Evolutionary conservation across 768 basidiomycete species (phyloP).

Genomic region (Pleurotus salmoneostramineus): DNA sequence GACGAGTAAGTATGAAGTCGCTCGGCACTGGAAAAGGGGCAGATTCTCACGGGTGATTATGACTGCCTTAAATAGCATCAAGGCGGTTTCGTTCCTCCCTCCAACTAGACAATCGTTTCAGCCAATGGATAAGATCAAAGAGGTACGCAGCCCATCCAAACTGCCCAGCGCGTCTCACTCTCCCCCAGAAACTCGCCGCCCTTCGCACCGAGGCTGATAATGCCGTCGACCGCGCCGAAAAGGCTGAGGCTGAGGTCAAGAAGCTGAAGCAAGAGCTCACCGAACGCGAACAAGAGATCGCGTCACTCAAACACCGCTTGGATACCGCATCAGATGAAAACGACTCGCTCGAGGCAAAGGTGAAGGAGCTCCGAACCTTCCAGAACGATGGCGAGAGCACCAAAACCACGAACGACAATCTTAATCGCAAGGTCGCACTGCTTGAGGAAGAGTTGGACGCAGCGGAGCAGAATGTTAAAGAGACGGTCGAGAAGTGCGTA

Average conservation of each 20-base stretch:
- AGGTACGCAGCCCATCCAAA: slow-evolving; percentile 24
- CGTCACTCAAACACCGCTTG: slow-evolving; percentile 73
- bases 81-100: slow-evolving; percentile 10
- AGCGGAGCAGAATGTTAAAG: slow-evolving; percentile 95
- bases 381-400: slow-evolving; percentile 66
- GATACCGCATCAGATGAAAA: slow-evolving; percentile 60
- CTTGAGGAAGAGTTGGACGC: slow-evolving; percentile 94
- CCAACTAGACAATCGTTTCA: slow-evolving; percentile 17
- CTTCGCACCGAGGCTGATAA: slow-evolving; percentile 85
- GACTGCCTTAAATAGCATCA: not conserved
- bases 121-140: slow-evolving; percentile 52
- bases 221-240: slow-evolving; percentile 80
- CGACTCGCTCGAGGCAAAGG: slow-evolving; percentile 64
- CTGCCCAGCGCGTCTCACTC: not conserved
- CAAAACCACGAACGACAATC: slow-evolving; percentile 67
- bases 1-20: not conserved
- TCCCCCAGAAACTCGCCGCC: slow-evolving; percentile 60
- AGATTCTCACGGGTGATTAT: slow-evolving; percentile 9
- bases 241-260: slow-evolving; percentile 83
- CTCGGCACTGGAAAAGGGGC: not conserved
- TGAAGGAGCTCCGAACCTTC: slow-evolving; percentile 61
- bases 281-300: slow-evolving; percentile 81
- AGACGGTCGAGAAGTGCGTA: slow-evolving; percentile 92
- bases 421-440: slow-evolving; percentile 81
- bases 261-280: slow-evolving; percentile 67